Base-by-base conservation (phyloP, 306 rosid species). In the Cucumis cinereus region DNA sequence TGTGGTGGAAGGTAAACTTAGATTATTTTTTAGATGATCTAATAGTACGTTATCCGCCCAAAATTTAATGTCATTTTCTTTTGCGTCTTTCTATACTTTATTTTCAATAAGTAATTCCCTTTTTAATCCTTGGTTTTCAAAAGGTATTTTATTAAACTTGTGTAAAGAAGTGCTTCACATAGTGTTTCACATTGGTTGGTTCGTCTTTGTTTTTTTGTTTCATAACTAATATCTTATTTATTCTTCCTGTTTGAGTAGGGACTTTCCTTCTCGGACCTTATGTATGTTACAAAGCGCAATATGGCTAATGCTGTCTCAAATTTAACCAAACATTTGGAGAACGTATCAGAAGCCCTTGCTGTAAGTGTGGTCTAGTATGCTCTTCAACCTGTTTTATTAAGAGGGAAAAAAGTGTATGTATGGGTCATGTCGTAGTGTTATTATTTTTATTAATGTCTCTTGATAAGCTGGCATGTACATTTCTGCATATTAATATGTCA, bases 1-100 rank as follows among this genome's bases (percentile, higher is more conserved):
- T 95, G 99, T 82, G 96, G 96, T 92, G 91, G 98, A 95, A 92
- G 99, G 99, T 95, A 73, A 50, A 28, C 10, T 50, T 72, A 28
- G 76, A 52, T 47, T 50, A 0, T 20, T 28, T 49, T 49, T 50
- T 24, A 45, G 20, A 35, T 28, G 15, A 23, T 70, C 57, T 15
- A 45, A 14, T 16, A 15, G 9, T 24, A 14, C 57, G 0, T 49
- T 1, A 45, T 24, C 26, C 17, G 67, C 26, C 40, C 66, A 64
- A 16, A 33, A 57, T 50, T 72, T 72, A 10, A 4, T 17, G 15
- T 79, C 19, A 38, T 60, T 35, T 61, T 19, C 30, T 19, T 64
- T n/a, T 50, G 17, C 16, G 35, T 76, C n/a, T 8, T 16, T 78
- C 74, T 62, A 28, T 73, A 78, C 40, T 68, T 14, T 77, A 74